Evolutionary conservation across 2,329 filamentous ascomycete species (phyloP), one percentile per base, ranked within the genome.

Genomic region (Colletotrichum cordylinicola): DNA sequence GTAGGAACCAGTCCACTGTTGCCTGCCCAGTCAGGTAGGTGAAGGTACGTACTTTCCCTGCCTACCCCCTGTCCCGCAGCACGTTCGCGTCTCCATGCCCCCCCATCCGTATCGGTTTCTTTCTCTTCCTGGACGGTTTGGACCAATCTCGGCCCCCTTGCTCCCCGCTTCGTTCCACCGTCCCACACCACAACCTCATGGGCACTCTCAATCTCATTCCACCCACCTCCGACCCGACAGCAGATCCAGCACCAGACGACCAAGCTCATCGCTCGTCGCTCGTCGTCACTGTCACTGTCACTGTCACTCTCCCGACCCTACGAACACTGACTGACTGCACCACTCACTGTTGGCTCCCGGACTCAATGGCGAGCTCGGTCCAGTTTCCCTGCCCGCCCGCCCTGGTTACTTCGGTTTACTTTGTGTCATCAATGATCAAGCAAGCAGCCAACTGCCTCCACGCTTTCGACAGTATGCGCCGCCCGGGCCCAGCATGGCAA

Each of bases 101-200:
- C 16, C 73, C 33, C 56, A 13, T 62, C 73, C 70, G 58, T 74
- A 73, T 75, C 74, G 70, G 68, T 75, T 67, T 75, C 56, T 73
- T 56, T 64, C 73, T 73, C 70, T 73, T 73, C 60, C 56, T 67
- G 73, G 69, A 72, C 60, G 62, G 61, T 65, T 75, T 75, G 70
- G 70, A 33, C 73, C 64, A 68, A 75, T 75, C 73, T 73, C 70
- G 70, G 48, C 58, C 64, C 74, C 64, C 74, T 75, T 75, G 70
- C 43, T 64, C 73, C 58, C 64, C 64, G 64, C 73, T 75, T 67
- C 55, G 64, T 35, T 65, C 70, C 70, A 75, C 74, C 39, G 52
- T 62, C 27, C 72, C 69, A 72, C 62, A 61, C 68, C 55, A 67
- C 65, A 70, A 61, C 67, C 37, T 70, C 67, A 24, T 61, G 65